Conservation (phyloP, 768 basidiomycete genomes). For the Coprinopsis strossmayeri region DNA sequence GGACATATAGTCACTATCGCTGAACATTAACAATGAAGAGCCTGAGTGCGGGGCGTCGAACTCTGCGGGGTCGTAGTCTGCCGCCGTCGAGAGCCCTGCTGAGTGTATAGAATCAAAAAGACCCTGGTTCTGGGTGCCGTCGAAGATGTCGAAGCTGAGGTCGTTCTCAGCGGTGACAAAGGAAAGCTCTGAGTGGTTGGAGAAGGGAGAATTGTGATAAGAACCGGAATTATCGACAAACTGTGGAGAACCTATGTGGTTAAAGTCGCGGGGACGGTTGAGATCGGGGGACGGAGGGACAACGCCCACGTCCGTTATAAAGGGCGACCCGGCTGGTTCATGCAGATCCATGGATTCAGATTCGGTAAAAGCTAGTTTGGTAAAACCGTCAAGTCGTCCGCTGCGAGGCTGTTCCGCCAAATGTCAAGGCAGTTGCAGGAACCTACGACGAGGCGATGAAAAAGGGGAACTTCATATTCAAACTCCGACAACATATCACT, state of each 20-base stretch:
- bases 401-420: neutral
- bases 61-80: constrained; percentile 68
- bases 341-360: constrained; percentile 5
- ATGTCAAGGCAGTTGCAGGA: neutral
- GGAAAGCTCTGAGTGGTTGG: constrained; percentile 59
- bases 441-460: neutral
- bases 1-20: constrained; percentile 41
- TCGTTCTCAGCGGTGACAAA: constrained; percentile 43
- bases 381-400: neutral
- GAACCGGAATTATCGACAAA: constrained; percentile 16
- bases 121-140: constrained; percentile 29
- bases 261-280: constrained; percentile 17
- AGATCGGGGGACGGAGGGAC: constrained; percentile 23
- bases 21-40: constrained; percentile 50
- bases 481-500: neutral
- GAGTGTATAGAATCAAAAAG: constrained; percentile 11
- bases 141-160: constrained; percentile 40
- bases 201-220: constrained; percentile 51
- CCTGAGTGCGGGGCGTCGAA: constrained; percentile 54
- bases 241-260: constrained; percentile 16
- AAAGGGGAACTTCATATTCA: constrained; percentile 1
- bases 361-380: neutral
- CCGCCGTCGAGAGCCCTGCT: constrained; percentile 3
- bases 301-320: constrained; percentile 19
- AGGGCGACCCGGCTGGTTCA: constrained; percentile 14